phyloP scores from a whole-genome alignment of 148 eudicot species.

The Camellia sinensis region DNA sequence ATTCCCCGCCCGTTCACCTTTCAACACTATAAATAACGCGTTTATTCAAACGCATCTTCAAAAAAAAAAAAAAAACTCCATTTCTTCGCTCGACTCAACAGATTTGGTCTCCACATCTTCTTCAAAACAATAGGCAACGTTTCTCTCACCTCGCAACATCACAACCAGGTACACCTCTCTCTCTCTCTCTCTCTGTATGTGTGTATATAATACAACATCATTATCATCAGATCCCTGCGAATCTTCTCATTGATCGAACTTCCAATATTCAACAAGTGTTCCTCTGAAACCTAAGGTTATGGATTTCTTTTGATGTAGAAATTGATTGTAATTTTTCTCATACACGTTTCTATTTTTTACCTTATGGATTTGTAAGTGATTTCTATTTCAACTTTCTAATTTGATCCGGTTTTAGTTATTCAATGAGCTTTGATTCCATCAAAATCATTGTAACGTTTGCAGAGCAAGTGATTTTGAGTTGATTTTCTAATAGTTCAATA shows the following conservation, averaged over 20 bases:
- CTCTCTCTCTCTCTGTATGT: neutral
- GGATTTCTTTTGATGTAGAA: neutral
- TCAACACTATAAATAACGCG: neutral
- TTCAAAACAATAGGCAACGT: neutral
- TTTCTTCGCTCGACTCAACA: neutral
- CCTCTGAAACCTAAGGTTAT: neutral
- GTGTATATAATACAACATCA: neutral
- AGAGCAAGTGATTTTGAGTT: neutral
- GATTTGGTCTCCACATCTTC: neutral
- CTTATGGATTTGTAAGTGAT: neutral
- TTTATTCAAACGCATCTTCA: neutral
- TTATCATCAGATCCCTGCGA: neutral
- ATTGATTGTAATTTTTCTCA: neutral
- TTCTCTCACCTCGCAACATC: neutral
- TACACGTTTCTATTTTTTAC: neutral
- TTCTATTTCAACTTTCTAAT: neutral
- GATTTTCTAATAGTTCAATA: neutral
- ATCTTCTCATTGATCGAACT: neutral
- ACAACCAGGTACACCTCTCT: neutral
- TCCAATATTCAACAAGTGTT: neutral
- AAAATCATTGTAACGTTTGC: neutral
- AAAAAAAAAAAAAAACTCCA: too few relatives aligned
- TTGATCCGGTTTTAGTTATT: neutral
- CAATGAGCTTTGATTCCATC: neutral
- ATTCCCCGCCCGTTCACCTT: constrained; percentile 1